Evolutionary conservation across 1,284 basidiomycete species (phyloP).

Genomic region (Microbotryum silenes-acaulis): DNA sequence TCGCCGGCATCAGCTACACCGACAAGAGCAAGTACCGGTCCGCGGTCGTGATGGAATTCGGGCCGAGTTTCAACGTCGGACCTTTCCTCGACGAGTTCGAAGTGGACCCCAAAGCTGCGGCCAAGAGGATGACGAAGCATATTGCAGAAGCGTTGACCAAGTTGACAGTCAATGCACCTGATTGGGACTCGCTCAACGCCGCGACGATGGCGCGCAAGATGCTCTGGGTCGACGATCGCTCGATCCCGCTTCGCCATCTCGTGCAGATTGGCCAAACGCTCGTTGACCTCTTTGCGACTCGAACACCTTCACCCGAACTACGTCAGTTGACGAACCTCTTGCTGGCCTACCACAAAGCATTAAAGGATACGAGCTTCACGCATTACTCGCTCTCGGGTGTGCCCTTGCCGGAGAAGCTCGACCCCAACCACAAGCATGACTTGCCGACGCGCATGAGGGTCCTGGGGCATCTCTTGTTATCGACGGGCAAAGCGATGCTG

Average conservation of each 20-base stretch:
- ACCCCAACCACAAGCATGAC: constrained; percentile 58
- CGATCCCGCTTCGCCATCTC: constrained; percentile 68
- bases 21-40: constrained; percentile 91
- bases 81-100: constrained; percentile 70
- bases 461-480: constrained; percentile 65
- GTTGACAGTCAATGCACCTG: constrained; percentile 80
- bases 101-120: constrained; percentile 63
- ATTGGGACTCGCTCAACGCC: constrained; percentile 82
- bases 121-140: constrained; percentile 69
- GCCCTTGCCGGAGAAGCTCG: constrained; percentile 66
- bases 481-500: constrained; percentile 59
- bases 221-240: constrained; percentile 69
- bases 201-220: constrained; percentile 83
- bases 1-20: constrained; percentile 84
- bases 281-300: constrained; percentile 32
- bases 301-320: constrained; percentile 21
- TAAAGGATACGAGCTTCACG: constrained; percentile 69
- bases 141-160: constrained; percentile 64
- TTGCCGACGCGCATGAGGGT: constrained; percentile 74
- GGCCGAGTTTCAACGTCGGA: constrained; percentile 66
- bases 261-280: constrained; percentile 67
- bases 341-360: constrained; percentile 76
- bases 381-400: constrained; percentile 69
- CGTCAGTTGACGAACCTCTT: constrained; percentile 55
- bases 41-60: constrained; percentile 55